These are phyloP conservation scores for Stagonosporopsis tanaceti DNA, from an alignment of 2,329 filamentous ascomycete species.

Conservation along the genomic window DNA sequence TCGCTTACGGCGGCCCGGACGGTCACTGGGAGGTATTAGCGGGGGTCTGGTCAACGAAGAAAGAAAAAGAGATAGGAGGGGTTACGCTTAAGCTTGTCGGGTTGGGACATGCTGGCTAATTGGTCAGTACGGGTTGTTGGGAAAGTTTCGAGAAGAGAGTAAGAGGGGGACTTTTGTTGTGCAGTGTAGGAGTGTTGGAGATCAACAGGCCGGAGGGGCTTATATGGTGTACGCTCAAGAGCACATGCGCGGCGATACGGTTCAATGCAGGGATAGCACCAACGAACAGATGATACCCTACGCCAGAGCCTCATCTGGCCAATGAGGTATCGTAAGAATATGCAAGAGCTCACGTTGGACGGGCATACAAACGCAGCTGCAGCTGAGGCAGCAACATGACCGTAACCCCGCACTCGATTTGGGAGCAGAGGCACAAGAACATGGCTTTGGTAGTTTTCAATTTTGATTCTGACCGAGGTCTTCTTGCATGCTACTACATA, in stretches of 20 bases:
- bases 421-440: background rate
- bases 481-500: background rate
- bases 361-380: conserved; percentile 1
- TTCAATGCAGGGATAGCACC: background rate
- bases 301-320: background rate
- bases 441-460: background rate
- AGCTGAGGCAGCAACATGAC: background rate
- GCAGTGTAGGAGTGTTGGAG: background rate
- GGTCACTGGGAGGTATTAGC: background rate
- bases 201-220: background rate
- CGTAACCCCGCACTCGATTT: background rate
- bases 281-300: conserved; percentile 2
- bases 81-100: background rate
- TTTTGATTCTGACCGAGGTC: background rate
- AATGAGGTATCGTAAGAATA: background rate
- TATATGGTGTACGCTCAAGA: background rate
- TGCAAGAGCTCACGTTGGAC: background rate
- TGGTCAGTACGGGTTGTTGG: background rate
- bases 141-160: background rate
- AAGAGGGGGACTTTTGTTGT: background rate
- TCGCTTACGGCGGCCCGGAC: background rate
- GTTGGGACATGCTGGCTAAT: background rate
- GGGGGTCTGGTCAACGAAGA: background rate
- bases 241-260: background rate
- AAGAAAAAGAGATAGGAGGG: no score